phyloP scores from a whole-genome alignment of 2,329 filamentous ascomycete genomes.

The Botrytis deweyae region DNA sequence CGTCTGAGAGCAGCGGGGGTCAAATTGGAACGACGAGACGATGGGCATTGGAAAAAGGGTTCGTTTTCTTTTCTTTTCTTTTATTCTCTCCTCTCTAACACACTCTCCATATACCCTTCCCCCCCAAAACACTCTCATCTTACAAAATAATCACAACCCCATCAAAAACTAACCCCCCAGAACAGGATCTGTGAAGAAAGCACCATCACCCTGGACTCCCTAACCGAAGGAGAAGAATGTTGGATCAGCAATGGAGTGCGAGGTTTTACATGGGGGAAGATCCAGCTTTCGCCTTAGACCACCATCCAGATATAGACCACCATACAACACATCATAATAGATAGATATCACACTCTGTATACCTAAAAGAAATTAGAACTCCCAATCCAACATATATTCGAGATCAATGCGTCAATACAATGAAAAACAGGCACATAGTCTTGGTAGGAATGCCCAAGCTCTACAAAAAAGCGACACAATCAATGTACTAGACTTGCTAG shows the following conservation, averaged over 20 bases:
- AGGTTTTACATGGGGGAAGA: constrained; percentile 63
- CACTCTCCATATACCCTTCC: background rate
- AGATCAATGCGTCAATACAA: background rate
- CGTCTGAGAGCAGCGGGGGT: constrained; percentile 72
- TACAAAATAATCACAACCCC: background rate
- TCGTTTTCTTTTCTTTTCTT: constrained; percentile 18
- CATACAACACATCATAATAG: no score
- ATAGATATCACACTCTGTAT: no score
- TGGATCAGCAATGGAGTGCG: constrained; percentile 88
- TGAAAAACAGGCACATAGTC: background rate
- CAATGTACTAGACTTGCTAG: background rate
- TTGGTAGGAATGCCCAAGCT: background rate
- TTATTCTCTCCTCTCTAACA: background rate
- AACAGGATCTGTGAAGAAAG: constrained; percentile 62
- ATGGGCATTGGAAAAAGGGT: constrained; percentile 74
- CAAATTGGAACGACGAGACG: constrained; percentile 79
- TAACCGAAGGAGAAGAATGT: constrained; percentile 72
- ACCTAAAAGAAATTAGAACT: no score
- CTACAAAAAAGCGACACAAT: background rate
- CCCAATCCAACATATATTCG: no score
- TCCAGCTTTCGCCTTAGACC: constrained; percentile 27
- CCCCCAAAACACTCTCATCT: no score
- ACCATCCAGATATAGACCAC: no score
- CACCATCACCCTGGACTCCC: constrained; percentile 55
- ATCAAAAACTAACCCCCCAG: background rate